Conservation (phyloP, 2,329 filamentous ascomycete genomes). For the Sporothrix brunneoviolacea region DNA sequence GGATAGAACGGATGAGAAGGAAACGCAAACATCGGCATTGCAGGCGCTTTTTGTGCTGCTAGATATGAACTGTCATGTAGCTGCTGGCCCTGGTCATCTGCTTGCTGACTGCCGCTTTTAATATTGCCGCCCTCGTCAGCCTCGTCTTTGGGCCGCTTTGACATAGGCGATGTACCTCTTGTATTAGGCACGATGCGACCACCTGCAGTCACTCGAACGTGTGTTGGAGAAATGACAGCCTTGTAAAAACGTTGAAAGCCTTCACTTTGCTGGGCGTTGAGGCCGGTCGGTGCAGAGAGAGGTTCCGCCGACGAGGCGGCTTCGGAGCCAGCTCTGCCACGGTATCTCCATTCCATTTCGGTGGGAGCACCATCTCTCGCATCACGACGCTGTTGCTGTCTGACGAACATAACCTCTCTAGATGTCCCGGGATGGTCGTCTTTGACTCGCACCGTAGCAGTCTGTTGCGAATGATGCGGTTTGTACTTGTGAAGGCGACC, state of each 20-base stretch:
- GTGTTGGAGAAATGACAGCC: slow-evolving; percentile 60
- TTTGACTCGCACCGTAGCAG: slow-evolving; percentile 15
- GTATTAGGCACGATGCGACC: slow-evolving; percentile 62
- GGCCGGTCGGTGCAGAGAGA: slow-evolving; percentile 45
- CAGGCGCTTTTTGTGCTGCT: slow-evolving; percentile 7
- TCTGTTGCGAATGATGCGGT: slow-evolving; percentile 1
- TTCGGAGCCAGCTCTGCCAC: slow-evolving; percentile 41
- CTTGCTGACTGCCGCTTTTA: slow-evolving; percentile 19
- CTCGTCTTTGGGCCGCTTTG: slow-evolving; percentile 42
- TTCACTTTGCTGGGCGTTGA: slow-evolving; percentile 51
- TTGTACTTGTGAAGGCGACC: slow-evolving; percentile 14
- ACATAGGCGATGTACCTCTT: slow-evolving; percentile 45
- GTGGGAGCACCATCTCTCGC: slow-evolving; percentile 18
- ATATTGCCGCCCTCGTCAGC: slow-evolving; percentile 18
- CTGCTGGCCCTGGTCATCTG: slow-evolving; percentile 6
- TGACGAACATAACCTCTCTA: slow-evolving; percentile 27
- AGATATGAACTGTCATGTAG: not conserved
- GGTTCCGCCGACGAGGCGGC: slow-evolving; percentile 41
- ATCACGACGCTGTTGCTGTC: slow-evolving; percentile 20
- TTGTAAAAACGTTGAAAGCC: slow-evolving; percentile 64
- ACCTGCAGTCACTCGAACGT: slow-evolving; percentile 60
- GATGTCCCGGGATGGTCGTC: slow-evolving; percentile 28
- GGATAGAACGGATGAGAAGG: slow-evolving; percentile 18
- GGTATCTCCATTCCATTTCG: slow-evolving; percentile 21
- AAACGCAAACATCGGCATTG: slow-evolving; percentile 22